Evolutionary conservation across 2,329 filamentous ascomycete species (phyloP), one percentile per base, ranked within the genome.

Genomic region (Colletotrichum theobromicola): DNA sequence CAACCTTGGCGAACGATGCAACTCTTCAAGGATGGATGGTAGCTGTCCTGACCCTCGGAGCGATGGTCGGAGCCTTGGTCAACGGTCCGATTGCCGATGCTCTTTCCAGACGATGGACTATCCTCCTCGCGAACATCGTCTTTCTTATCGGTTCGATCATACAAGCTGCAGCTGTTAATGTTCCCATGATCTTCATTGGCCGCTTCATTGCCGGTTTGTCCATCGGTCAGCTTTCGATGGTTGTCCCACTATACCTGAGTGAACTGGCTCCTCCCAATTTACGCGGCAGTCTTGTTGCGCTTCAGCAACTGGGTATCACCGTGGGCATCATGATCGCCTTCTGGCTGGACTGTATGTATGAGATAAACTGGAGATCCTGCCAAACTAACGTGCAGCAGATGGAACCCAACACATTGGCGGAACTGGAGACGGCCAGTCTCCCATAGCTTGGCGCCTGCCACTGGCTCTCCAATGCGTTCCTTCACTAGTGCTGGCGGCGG

Each of bases 11-110:
- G 10, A 28, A 70, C 13, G 46, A 70, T 12, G 58, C 67, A 18
- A 70, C 67, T 21, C 67, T 64, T 12, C 60, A 42, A 26, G 67
- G 58, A 24, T 70, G 60, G 7, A 79, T 83, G 77, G 82, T 81
- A 3, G 78, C 83, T 3, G 86, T 88, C 76, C 84, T 91, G 21
- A 87, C 90, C 78, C 84, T 92, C 3, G 90, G 90, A 67, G 90
- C 89, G 46, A 89, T 86, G 86, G 79, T 88, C 63, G 88, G 88
- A 4, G 88, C 88, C 2, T 80, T 90, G 30, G 66, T 83, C 74
- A 85, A 85, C 68, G 85, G 85, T 2, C 82, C 85, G 2, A 76
- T 85, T 30, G 83, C 83, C 30, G 83, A 85, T 70, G 78, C 76
- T 4, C 68, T 84, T 28, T 80, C 80, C 2, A 78, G 84, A 26